Conservation (phyloP, 169 alveolate genomes). For the Cryptosporidium sp. region DNA sequence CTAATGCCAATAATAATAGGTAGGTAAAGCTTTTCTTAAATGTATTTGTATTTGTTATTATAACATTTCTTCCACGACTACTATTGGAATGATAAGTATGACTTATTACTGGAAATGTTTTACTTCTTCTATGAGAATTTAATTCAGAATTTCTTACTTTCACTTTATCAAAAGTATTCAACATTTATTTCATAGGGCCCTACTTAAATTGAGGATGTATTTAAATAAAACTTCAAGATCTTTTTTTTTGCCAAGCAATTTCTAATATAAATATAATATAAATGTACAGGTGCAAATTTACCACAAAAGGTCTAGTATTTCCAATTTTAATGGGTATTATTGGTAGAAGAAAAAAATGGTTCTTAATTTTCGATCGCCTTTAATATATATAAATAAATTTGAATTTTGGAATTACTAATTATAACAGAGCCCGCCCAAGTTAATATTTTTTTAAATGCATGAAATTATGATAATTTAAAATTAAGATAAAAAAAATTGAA, state of each 20-base stretch:
- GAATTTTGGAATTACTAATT: no score
- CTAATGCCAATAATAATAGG: constrained; percentile 30
- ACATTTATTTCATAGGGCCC: constrained; percentile 6
- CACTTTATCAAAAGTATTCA: background rate
- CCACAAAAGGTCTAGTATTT: background rate
- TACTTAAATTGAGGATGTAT: no score
- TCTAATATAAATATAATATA: background rate
- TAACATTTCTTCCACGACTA: constrained; percentile 15
- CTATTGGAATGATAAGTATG: background rate
- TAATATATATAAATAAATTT: background rate
- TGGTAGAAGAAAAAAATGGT: background rate
- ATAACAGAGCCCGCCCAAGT: background rate
- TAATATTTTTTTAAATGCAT: background rate
- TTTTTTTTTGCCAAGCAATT: background rate
- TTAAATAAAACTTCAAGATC: background rate
- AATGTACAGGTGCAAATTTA: background rate
- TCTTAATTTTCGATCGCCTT: background rate
- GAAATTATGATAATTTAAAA: constrained; percentile 6
- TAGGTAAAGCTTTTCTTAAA: constrained; percentile 48
- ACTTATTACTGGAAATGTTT: constrained; percentile 44
- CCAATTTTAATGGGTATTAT: background rate
- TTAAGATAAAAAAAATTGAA: background rate
- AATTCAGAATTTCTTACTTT: background rate
- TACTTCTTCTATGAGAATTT: constrained; percentile 60
- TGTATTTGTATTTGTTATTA: constrained; percentile 32